Evolutionary conservation across 176 grass and related monocot genomes (phyloP).

Genomic region (Calamus simplicifolius): DNA sequence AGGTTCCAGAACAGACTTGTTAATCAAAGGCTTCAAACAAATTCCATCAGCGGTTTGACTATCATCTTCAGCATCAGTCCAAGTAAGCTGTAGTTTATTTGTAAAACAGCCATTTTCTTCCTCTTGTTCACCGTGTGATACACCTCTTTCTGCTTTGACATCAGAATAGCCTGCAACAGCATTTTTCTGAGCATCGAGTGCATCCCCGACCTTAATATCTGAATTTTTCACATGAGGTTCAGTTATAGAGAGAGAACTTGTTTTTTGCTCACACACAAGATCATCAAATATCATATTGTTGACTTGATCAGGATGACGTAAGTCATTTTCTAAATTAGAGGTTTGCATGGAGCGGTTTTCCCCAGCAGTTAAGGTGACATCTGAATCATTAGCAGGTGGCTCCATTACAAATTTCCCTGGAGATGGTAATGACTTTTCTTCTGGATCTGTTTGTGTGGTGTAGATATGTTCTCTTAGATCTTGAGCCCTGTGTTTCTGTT

Average conservation of each 20-base stretch:
- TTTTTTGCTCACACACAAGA: background rate
- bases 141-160: background rate
- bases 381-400: constrained; percentile 4
- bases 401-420: constrained; percentile 15
- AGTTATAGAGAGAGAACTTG: no score
- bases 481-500: constrained; percentile 34
- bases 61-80: no score
- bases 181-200: background rate
- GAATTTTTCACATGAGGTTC: no score
- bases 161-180: background rate
- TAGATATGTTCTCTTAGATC: constrained; percentile 31
- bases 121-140: constrained; percentile 2
- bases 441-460: background rate
- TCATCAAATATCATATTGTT: background rate
- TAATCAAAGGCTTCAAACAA: no score
- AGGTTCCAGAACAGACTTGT: no score
- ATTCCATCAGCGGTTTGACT: no score
- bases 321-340: constrained; percentile 15
- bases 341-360: background rate
- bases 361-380: no score
- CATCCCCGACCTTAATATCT: background rate
- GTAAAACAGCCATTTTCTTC: constrained; percentile 1
- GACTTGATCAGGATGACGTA: background rate
- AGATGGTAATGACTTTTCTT: constrained; percentile 5
- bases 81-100: constrained; percentile 1